Evolutionary conservation across 768 basidiomycete species (phyloP), one percentile per base, ranked within the genome.

Genomic region (Suillus lakei): DNA sequence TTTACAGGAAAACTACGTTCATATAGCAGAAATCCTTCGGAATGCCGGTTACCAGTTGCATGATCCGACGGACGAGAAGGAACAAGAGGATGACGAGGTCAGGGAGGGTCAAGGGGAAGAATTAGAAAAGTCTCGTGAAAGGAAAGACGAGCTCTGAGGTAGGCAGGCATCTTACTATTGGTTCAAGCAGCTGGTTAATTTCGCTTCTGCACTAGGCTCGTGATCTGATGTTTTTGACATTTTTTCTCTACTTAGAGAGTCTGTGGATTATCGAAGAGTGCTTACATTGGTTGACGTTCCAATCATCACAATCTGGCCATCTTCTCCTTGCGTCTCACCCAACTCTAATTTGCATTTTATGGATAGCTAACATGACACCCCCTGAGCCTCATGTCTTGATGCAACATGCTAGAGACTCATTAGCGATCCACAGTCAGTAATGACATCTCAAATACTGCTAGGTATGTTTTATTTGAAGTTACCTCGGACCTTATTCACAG

Each of bases 11-110:
- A 68, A 82, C 70, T 72, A 78, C 68, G 80, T 84, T 63, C 78
- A 76, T 46, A 74, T 90, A 53, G 78, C 80, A 46, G 82, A 86
- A 16, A 80, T 82, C 44, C 73, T 91, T 50, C 84, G 84, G 30
- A 84, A 81, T 30, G 86, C 84, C 23, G 85, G 87, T 4, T 81
- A 79, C 68, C 56, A 59, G 56, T 41, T 58, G 23, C 18, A 26
- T 9, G 83, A 88, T 66, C 77, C 86, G 67, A 79, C 77, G 58
- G 78, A 76, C 60, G 79, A 78, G 51, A 73, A 70, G 68, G 66
- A 64, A 65, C 48, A 74, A 70, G 70, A 69, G 64, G 60, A 64
- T 38, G 69, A 62, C 64, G 70, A 72, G 67, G 65, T 61, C 64
- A 60, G 68, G 63, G 74, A 75, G 54, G 69, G 70, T 55, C 70